Base-by-base conservation (phyloP, 2,329 filamentous ascomycete genomes). In the Neonectria ditissima region DNA sequence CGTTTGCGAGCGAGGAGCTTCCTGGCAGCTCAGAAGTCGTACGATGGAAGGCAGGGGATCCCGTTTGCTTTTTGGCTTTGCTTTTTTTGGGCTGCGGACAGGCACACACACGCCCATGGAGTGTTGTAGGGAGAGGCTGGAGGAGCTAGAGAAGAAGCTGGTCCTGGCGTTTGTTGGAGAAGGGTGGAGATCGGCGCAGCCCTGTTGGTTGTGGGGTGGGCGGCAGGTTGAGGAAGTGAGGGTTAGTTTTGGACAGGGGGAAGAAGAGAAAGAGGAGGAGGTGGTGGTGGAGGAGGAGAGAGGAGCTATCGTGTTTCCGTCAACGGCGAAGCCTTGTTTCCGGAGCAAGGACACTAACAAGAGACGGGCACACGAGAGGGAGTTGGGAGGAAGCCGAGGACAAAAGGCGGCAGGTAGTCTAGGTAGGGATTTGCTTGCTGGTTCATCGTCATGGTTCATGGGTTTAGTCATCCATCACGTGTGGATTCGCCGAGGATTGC, bases 1-100 rank as follows among this genome's bases (percentile, higher is more conserved):
- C 58, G n/a, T 41, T 48, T 64, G 62, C 51, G 44, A 58, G 54
- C 32, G 41, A 60, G 51, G 56, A 65, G 58, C 59, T 62, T 61
- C 55, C 43, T 65, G 62, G 59, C 59, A 48, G 62, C 66, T 54
- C 61, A 57, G 63, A 69, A 72, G 69, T 72, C 70, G 70, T 72
- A 72, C 70, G 70, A 72, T 71, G 44, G 30, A 30, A 43, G 41
- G 53, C 60, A 69, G 65, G 56, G 67, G 62, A 52, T 22, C 45
- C 59, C 37, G 16, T 11, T 41, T 9, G 9, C n/a, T 20, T 18
- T 65, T 66, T 64, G 43, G 18, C 26, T 10, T 56, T 65, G 62
- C 62, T n/a, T 8, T 37, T n/a, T 37, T n/a, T 6, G 16, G 55
- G 50, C 28, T n/a, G 14, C 16, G 34, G 34, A n/a, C 34, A 14